These are phyloP conservation scores for Trypanosoma cruzi DNA, from an alignment of 208 protist genomes.

Conservation along the genomic window DNA sequence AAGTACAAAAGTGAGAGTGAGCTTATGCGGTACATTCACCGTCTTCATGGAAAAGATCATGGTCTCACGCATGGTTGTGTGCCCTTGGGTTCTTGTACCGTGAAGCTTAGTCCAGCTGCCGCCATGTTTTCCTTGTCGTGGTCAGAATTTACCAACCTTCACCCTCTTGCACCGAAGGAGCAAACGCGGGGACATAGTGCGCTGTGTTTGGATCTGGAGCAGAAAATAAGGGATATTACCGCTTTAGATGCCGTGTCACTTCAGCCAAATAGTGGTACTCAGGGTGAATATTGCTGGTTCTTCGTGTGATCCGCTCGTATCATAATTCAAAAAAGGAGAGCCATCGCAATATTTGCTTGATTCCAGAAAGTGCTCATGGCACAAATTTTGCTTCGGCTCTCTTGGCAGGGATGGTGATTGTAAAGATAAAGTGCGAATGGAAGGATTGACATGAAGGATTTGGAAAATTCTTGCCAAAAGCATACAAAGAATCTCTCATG, in stretches of 20 bases:
- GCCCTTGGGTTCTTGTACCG: conserved; percentile 98
- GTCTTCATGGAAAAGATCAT: conserved; percentile 95
- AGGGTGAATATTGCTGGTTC: conserved; percentile 98
- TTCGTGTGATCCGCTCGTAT: conserved; percentile 87
- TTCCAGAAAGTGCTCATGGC: conserved; percentile 97
- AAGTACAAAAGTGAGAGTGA: conserved; percentile 96
- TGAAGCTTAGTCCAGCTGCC: conserved; percentile 98
- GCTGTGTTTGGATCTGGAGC: conserved; percentile 80
- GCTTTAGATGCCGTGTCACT: conserved; percentile 95
- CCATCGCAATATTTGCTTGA: conserved; percentile 97
- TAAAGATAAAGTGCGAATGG: conserved; percentile 94
- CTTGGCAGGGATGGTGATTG: conserved; percentile 93
- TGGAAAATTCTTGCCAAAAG: conserved; percentile 90
- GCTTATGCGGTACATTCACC: conserved; percentile 97
- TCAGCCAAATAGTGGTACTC: conserved; percentile 97
- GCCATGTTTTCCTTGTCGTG: conserved; percentile 96
- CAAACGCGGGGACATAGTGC: conserved; percentile 90
- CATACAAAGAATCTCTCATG: conserved; percentile 92
- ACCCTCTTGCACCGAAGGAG: conserved; percentile 95
- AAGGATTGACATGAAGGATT: conserved; percentile 93
- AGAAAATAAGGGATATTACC: conserved; percentile 93
- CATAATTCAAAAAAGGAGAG: conserved; percentile 74
- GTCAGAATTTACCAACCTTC: conserved; percentile 93
- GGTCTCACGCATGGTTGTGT: conserved; percentile 96
- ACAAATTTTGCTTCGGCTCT: conserved; percentile 98